Conservation (phyloP, 225 moss, liverwort and hornwort genomes). For the Marchantia polymorpha region DNA sequence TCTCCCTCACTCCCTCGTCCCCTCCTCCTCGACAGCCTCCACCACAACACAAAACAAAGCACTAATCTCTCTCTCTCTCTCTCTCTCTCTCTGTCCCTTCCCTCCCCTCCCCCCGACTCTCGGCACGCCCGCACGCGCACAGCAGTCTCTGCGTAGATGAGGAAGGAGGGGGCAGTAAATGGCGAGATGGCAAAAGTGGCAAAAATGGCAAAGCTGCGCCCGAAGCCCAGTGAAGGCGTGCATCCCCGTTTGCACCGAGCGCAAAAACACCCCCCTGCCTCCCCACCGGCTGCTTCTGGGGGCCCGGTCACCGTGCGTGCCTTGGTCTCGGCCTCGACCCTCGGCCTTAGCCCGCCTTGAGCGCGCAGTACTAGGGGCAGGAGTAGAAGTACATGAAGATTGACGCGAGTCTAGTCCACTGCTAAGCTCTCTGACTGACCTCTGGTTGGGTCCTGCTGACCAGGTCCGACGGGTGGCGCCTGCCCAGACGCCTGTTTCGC, state of each 20-base stretch:
- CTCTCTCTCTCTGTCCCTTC: neutral
- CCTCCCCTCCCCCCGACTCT: neutral
- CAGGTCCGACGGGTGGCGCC: too few species aligned
- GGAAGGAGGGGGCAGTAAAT: neutral
- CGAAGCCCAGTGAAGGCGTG: neutral
- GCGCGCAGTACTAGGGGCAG: neutral
- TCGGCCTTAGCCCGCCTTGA: neutral
- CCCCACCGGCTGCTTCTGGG: neutral
- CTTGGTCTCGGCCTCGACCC: too few species aligned
- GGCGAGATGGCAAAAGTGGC: slow-evolving; percentile 1
- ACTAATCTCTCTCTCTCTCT: neutral
- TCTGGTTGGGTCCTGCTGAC: too few species aligned
- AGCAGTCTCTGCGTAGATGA: slow-evolving; percentile 5
- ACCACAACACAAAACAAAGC: too few species aligned
- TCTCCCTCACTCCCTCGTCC: neutral
- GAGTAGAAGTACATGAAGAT: neutral
- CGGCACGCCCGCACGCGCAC: slow-evolving; percentile 11
- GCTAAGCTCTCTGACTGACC: too few species aligned
- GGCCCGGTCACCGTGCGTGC: too few species aligned
- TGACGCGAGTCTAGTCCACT: too few species aligned
- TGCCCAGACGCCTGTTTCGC: too few species aligned
- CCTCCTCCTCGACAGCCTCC: neutral
- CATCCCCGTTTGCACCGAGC: neutral
- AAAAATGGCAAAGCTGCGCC: neutral
- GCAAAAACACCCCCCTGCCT: neutral